A percentile compares a stretch with the other conserved stretches of the same genome.
phyloP scores from a whole-genome alignment of 2,329 filamentous ascomycete species.

The Achaetomium macrosporum region DNA sequence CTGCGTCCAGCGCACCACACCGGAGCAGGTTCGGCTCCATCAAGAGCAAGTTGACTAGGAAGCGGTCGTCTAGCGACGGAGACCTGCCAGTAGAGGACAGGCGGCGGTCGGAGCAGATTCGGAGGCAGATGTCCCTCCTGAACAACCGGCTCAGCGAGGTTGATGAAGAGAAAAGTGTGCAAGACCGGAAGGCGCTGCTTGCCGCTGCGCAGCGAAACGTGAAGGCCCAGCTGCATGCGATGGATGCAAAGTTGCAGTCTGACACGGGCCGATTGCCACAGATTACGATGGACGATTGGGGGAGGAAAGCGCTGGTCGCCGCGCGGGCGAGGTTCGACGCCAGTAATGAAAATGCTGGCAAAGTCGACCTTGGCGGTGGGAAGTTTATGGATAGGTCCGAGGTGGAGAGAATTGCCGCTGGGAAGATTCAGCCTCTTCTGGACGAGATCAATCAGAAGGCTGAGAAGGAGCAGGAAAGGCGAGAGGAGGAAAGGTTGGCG shows the following conservation, averaged over 20 bases:
- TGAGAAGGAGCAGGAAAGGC: conserved; percentile 62
- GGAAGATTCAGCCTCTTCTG: conserved; percentile 72
- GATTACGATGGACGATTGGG: conserved; percentile 68
- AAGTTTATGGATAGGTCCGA: conserved; percentile 73
- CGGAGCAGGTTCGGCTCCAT: conserved; percentile 41
- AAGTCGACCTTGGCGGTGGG: conserved; percentile 69
- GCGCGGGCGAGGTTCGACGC: conserved; percentile 60
- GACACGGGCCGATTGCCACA: conserved; percentile 70
- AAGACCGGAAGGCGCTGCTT: conserved; percentile 69
- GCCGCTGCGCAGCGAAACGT: conserved; percentile 81
- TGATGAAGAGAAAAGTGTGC: conserved; percentile 66
- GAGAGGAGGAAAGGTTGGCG: conserved; percentile 57
- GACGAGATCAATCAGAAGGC: conserved; percentile 80
- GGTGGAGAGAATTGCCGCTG: conserved; percentile 72
- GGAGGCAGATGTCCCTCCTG: conserved; percentile 73
- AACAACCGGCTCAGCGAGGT: conserved; percentile 61
- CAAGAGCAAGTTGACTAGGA: conserved; percentile 49
- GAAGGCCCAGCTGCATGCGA: conserved; percentile 66
- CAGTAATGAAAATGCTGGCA: conserved; percentile 48
- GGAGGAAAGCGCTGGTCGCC: conserved; percentile 64
- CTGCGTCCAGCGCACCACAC: conserved; percentile 35
- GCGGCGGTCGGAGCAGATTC: conserved; percentile 64
- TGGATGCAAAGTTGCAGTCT: conserved; percentile 74
- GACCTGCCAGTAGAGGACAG: conserved; percentile 52
- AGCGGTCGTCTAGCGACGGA: conserved; percentile 63